Evolutionary conservation across 176 grass and related monocot genomes (phyloP), one percentile per base, ranked within the genome.

Genomic region (Pharus latifolius): DNA sequence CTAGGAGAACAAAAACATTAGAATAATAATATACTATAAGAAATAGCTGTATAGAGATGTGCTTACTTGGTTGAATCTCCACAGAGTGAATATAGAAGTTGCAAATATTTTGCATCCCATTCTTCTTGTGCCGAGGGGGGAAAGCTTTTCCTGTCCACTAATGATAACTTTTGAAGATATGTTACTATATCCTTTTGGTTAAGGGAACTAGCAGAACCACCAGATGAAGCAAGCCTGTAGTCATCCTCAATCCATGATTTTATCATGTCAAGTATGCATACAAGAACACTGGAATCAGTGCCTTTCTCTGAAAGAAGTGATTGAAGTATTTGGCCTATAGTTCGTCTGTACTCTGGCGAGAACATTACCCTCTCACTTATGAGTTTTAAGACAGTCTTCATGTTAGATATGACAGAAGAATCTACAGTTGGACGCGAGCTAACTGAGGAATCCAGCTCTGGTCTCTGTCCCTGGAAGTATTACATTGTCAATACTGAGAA

Each of bases 211-310:
- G 60, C 68, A 35, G 90, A 85, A 43, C 71, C 62, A 76, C 87
- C 63, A 70, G 93, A 79, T 72, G 80, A 83, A 74, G 75, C 51
- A 63, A 82, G 78, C 56, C 72, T 73, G 57, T 60, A 78, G 50
- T 99, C 95, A 29, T 89, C 83, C 82, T 99, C 90, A 69, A 99
- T 93, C 95, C 95, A 99, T 75, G 76, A 44, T 54, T 94, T 94
- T 85, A 99, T 75, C 78, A 83, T 91, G 65, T 99, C 95, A 41
- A 99, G 78, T 70, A 94, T 82, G 43, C 90, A 94, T 33, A 99
- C 65, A 70, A 99, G 87, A 57, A 99, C 74, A 51, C 87, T 86
- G 26, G 87, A 41, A 56, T 99, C 95, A 13, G 84, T 99, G 75
- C 78, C 67, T 82, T 77, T 93, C 70, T 99, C 95, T 56, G 90